phyloP scores from a whole-genome alignment of 2,329 filamentous ascomycete genomes.

The Rhynchosporium secalis region DNA sequence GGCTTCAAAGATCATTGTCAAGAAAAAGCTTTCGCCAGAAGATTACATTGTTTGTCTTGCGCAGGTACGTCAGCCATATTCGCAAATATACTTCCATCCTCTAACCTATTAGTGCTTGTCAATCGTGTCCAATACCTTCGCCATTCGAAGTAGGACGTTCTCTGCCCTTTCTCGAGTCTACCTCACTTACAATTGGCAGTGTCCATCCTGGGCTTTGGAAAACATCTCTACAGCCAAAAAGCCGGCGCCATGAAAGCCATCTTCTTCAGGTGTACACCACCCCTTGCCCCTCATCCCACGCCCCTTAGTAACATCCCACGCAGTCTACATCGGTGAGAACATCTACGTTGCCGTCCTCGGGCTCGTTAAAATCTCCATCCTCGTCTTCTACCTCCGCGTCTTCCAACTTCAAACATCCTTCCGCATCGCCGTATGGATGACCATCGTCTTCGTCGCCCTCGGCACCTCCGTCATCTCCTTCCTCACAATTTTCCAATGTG shows the following conservation, averaged over 20 bases:
- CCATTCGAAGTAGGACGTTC: not conserved
- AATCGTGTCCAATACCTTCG: not conserved
- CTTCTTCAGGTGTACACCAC: not conserved
- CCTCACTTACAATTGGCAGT: constrained; percentile 1
- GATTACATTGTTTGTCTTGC: constrained; percentile 6
- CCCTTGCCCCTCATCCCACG: not conserved
- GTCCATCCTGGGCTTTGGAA: constrained; percentile 12
- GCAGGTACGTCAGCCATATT: not conserved
- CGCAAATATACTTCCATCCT: not conserved
- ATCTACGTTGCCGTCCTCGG: constrained; percentile 23
- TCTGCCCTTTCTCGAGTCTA: no score
- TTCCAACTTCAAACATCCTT: constrained; percentile 18
- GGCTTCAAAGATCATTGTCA: not conserved
- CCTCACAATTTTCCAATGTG: constrained; percentile 24
- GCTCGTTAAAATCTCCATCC: constrained; percentile 23
- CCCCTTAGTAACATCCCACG: not conserved
- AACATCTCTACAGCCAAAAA: constrained; percentile 16
- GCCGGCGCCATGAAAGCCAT: constrained; percentile 8
- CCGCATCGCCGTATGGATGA: constrained; percentile 3
- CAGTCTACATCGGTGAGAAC: constrained; percentile 25
- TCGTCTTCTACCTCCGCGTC: constrained; percentile 21
- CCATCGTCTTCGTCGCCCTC: constrained; percentile 13
- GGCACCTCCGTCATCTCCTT: constrained; percentile 17
- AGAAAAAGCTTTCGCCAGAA: not conserved
- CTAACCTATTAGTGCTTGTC: not conserved